Base-by-base conservation (phyloP, 345 rosid genomes). In the Erucastrum elatum region DNA sequence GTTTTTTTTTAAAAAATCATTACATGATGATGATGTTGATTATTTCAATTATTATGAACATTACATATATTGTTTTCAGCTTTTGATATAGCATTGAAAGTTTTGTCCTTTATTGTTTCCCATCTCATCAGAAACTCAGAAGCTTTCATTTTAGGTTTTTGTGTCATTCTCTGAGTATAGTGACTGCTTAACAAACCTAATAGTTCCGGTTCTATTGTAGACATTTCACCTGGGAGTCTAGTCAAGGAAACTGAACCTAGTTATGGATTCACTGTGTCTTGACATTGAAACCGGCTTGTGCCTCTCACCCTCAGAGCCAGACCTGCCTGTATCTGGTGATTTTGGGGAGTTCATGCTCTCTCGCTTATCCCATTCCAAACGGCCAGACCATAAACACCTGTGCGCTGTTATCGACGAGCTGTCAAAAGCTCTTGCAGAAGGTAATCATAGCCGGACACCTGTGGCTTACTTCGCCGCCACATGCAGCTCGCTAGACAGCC, bases 391-490 rank as follows among this genome's bases (percentile, higher is more conserved):
- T 81, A 88, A 84, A 65, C 88, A 84, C 79, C 76, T 93, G 68
- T 93, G 99, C 71, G 82, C 88, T 26, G 85, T 87, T 35, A 70
- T 95, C 4, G 91, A 91, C 81, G 84, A 88, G 75, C 86, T 95
- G 81, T 79, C 94, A 17, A 96, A 90, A 78, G 89, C 86, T 70
- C 89, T 93, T 53, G 88, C 84, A 60, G 98, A 91, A 64, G 89
- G 84, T 62, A 86, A 82, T 75, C 87, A 88, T 15, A 84, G 86
- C 51, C 85, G 85, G 60, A 84, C 87, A 3, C 89, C 96, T 1
- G 68, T 88, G 62, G 91, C 97, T 76, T 95, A 88, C 87, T 91
- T 91, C 26, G 92, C 88, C 59, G 88, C 87, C 66, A 72, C 88
- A 0, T 85, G 88, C 80, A 83, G 84, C 66, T 91, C 96, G 12